Conservation (phyloP, 441 rosid genomes). For the Syzygium malaccense region DNA sequence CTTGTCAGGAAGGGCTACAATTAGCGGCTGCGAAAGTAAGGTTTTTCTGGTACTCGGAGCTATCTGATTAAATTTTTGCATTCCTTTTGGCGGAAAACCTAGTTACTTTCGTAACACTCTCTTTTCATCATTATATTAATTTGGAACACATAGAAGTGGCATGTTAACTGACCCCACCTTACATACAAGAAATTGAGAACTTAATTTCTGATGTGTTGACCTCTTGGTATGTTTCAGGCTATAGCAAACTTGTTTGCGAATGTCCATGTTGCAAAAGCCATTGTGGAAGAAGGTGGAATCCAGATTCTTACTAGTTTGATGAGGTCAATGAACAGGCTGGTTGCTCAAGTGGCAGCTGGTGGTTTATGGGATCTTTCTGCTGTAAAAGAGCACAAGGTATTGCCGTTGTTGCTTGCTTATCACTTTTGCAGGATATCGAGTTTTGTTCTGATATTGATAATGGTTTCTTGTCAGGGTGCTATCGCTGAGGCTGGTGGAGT, state of each 20-base stretch:
- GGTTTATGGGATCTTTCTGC: constrained; percentile 98
- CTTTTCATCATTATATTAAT: not conserved
- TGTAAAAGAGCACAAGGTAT: constrained; percentile 97
- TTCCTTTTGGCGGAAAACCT: not conserved
- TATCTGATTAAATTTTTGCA: not conserved
- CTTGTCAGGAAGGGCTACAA: constrained; percentile 97
- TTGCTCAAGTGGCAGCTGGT: constrained; percentile 98
- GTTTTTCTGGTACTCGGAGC: not conserved
- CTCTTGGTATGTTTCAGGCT: constrained; percentile 37
- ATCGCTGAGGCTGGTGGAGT: constrained; percentile 91
- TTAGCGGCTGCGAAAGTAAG: constrained; percentile 95
- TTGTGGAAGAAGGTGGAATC: constrained; percentile 90
- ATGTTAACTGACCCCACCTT: not conserved
- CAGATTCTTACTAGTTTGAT: constrained; percentile 62
- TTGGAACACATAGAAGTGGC: not conserved
- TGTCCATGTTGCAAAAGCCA: constrained; percentile 85
- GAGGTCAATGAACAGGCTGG: constrained; percentile 81
- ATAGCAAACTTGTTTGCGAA: constrained; percentile 93
- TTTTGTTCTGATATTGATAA: constrained; percentile 5
- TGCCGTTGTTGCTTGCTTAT: not conserved
- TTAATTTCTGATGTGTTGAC: not conserved
- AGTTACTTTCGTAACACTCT: not conserved
- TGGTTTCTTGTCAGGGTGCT: constrained; percentile 40
- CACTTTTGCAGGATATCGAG: not conserved
- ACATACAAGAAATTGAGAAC: not conserved